These are phyloP conservation scores for Trypanosomatidae sp. DNA, from an alignment of 208 protist species.

Conservation along the genomic window DNA sequence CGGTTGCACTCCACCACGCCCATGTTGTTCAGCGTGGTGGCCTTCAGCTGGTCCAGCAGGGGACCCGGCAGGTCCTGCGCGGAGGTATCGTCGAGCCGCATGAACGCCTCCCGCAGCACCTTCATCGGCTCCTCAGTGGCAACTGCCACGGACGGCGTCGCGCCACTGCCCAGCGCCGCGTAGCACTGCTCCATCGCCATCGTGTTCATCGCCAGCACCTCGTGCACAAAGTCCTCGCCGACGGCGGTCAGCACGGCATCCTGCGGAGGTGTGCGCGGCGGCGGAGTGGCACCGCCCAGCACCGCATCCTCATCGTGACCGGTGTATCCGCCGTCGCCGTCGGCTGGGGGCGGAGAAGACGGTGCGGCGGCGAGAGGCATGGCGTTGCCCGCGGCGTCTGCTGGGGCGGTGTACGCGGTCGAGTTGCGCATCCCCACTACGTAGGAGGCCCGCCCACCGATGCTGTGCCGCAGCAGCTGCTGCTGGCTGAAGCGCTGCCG, in stretches of 20 bases:
- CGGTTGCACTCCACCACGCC: slow-evolving; percentile 85
- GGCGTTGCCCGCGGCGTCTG: too few species aligned
- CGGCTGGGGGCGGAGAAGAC: too few species aligned
- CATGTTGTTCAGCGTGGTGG: slow-evolving; percentile 89
- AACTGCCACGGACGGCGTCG: neutral
- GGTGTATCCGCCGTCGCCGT: too few species aligned
- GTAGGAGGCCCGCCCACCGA: too few species aligned
- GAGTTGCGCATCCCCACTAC: too few species aligned
- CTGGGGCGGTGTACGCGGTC: too few species aligned
- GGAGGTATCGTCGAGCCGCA: slow-evolving; percentile 32
- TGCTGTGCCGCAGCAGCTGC: too few species aligned
- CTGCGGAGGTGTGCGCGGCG: too few species aligned
- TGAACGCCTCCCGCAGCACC: slow-evolving; percentile 60
- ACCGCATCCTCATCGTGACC: too few species aligned
- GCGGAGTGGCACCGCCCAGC: too few species aligned
- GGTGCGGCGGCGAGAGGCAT: too few species aligned
- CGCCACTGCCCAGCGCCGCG: slow-evolving; percentile 14
- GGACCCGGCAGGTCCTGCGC: slow-evolving; percentile 23
- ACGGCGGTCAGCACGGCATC: slow-evolving; percentile 21
- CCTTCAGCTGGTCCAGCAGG: slow-evolving; percentile 65
- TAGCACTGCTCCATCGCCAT: slow-evolving; percentile 79
- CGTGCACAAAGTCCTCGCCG: slow-evolving; percentile 64
- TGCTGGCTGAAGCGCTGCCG: too few species aligned
- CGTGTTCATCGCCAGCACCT: slow-evolving; percentile 82
- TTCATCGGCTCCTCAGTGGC: slow-evolving; percentile 51